A percentile compares a stretch with the other conserved stretches of the same genome.
phyloP scores from a whole-genome alignment of 768 basidiomycete genomes.

The Termitomyces sp. region DNA sequence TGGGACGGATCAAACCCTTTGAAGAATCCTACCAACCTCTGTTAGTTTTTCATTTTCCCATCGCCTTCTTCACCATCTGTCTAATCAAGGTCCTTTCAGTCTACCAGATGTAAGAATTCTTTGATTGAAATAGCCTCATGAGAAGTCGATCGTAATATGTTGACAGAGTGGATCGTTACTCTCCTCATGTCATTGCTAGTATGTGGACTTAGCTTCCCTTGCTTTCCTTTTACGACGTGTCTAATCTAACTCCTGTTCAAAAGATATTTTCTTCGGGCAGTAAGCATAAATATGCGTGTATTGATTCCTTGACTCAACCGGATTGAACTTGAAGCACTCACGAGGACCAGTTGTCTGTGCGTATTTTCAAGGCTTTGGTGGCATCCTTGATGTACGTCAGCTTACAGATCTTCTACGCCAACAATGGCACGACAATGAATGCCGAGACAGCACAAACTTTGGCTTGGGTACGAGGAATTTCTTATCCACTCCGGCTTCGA shows the following conservation, averaged over 20 bases:
- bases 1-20: slow-evolving; percentile 72
- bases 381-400: neutral
- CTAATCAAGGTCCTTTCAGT: slow-evolving; percentile 13
- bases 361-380: slow-evolving; percentile 6
- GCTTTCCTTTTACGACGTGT: no score
- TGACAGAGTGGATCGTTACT: slow-evolving; percentile 65
- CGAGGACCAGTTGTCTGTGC: slow-evolving; percentile 63
- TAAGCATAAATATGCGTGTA: slow-evolving; percentile 9
- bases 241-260: slow-evolving; percentile 3
- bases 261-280: slow-evolving; percentile 77
- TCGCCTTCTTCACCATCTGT: neutral
- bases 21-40: slow-evolving; percentile 61
- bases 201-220: slow-evolving; percentile 18
- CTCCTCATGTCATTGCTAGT: slow-evolving; percentile 75
- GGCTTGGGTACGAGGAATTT: slow-evolving; percentile 26
- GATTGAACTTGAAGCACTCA: slow-evolving; percentile 36
- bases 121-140: neutral
- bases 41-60: slow-evolving; percentile 30
- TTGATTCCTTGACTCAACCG: neutral
- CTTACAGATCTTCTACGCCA: slow-evolving; percentile 60
- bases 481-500: neutral
- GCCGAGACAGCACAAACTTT: slow-evolving; percentile 49
- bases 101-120: slow-evolving; percentile 32
- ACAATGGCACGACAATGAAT: slow-evolving; percentile 59
- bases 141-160: neutral